A percentile compares a stretch with the other conserved stretches of the same genome.
phyloP scores from a whole-genome alignment of 108 stramenopile species.

The Discostella stelligeroides region DNA sequence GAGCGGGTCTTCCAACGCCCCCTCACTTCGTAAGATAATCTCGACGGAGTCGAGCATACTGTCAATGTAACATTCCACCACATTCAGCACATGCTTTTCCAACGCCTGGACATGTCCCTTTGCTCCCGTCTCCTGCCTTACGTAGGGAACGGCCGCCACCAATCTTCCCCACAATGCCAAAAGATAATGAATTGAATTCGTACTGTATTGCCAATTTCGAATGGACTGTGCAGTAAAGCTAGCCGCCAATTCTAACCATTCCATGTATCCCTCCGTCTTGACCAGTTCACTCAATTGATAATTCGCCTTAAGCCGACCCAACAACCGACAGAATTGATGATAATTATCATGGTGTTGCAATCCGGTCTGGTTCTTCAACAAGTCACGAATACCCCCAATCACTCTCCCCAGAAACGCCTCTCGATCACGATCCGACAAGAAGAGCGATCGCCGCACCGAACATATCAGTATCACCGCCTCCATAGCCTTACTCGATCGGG shows the following conservation, averaged over 20 bases:
- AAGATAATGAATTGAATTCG: conserved; percentile 96
- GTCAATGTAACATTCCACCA: conserved; percentile 91
- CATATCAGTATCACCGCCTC: conserved; percentile 91
- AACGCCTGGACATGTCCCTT: conserved; percentile 87
- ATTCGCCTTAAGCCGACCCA: conserved; percentile 96
- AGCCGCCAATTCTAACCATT: conserved; percentile 93
- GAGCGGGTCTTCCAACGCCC: conserved; percentile 90
- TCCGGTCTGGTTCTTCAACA: conserved; percentile 91
- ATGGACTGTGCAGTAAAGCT: conserved; percentile 93
- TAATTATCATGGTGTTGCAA: conserved; percentile 96
- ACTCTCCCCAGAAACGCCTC: conserved; percentile 87
- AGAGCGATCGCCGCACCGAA: conserved; percentile 90
- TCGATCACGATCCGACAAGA: conserved; percentile 94
- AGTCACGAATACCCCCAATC: conserved; percentile 86
- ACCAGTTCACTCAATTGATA: conserved; percentile 97
- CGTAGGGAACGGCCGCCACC: conserved; percentile 98
- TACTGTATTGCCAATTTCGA: conserved; percentile 94
- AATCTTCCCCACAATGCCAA: conserved; percentile 95
- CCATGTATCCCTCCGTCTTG: conserved; percentile 91
- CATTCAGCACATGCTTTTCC: conserved; percentile 89
- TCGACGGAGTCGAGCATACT: conserved; percentile 95
- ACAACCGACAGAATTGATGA: conserved; percentile 96
- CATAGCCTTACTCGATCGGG: conserved; percentile 90
- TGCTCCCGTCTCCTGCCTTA: conserved; percentile 88
- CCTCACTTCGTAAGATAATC: conserved; percentile 84